Evolutionary conservation across 768 basidiomycete genomes (phyloP), one percentile per base, ranked within the genome.

Genomic region (Calocybe gangraenosa): DNA sequence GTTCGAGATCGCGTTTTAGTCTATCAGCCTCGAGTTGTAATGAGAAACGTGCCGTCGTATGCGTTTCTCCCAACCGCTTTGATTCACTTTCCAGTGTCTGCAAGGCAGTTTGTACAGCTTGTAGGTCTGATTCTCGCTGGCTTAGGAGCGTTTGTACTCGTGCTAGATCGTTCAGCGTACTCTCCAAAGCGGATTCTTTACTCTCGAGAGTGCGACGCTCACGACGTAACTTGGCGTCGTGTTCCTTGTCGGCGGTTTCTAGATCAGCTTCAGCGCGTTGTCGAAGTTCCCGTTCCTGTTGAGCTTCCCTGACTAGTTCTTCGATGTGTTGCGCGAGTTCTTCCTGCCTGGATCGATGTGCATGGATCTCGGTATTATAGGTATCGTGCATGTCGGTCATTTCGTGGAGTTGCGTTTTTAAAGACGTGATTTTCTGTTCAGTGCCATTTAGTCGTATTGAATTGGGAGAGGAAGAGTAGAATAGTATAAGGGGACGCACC

Each of bases 1-100:
- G 70, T 51, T 84, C 82, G 32, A 96, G 56, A 58, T 99, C 95
- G 21, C 93, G 76, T 61, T 84, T 84, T 39, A 93, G 66, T 2
- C 92, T 70, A 51, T 97, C 95, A 1, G 88, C 73, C 63, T 99
- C 94, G 15, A 97, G 76, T 61, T 96, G 90, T 23, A 97, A 67
- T 0, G 88, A 88, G 68, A 92, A 90, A 35, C 82, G 74, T 18
- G 92, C 86, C 2, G 82, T 84, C 0, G 86, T 85, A 56, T 87
- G 87, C 10, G 83, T 81, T 65, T 95, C 91, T 17, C 94, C 94
- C 0, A 84, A 74, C 46, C 81, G 75, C 65, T 84, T 84, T 18
- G 82, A 81, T 62, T 93, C 90, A 21, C 73, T 69, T 58, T 96
- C 92, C 37, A 88, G 63, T 1, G 70, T 63, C 51, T 80, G 76